Percentiles rank a stretch among this genome's conserved stretches.
Conservation (phyloP, 148 eudicot genomes). For the Gaultheria prostrata region DNA sequence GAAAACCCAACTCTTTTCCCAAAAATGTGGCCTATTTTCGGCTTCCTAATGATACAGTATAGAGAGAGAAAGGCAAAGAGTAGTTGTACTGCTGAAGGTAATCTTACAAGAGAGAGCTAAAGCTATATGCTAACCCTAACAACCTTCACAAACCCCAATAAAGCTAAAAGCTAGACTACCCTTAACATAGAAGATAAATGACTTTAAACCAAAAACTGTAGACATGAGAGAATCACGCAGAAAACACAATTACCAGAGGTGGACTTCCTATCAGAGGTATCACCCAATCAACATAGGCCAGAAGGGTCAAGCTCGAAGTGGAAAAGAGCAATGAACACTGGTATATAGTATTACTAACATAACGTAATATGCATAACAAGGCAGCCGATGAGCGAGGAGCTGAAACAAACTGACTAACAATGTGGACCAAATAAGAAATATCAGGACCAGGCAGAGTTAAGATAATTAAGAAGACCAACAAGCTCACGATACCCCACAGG, state of each 20-base stretch:
- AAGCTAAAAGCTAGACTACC: too few relatives aligned
- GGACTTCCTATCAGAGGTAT: background rate
- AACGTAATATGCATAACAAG: background rate
- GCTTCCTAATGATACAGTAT: too few relatives aligned
- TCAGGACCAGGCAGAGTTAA: background rate
- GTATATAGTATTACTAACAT: background rate
- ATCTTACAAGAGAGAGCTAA: too few relatives aligned
- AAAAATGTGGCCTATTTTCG: too few relatives aligned
- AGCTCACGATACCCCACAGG: background rate
- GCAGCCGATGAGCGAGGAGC: background rate
- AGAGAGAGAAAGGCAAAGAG: too few relatives aligned
- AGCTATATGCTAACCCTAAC: too few relatives aligned
- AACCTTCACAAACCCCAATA: too few relatives aligned
- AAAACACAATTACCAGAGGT: background rate
- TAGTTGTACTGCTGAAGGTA: too few relatives aligned
- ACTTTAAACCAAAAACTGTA: too few relatives aligned
- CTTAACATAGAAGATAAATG: too few relatives aligned
- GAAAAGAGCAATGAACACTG: background rate
- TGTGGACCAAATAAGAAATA: background rate
- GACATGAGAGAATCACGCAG: too few relatives aligned
- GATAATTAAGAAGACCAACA: background rate
- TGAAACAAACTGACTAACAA: background rate
- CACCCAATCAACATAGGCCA: background rate
- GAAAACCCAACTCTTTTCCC: too few relatives aligned
- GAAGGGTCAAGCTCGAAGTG: background rate